Conservation (phyloP, 441 rosid genomes). For the Populus hybrid region DNA sequence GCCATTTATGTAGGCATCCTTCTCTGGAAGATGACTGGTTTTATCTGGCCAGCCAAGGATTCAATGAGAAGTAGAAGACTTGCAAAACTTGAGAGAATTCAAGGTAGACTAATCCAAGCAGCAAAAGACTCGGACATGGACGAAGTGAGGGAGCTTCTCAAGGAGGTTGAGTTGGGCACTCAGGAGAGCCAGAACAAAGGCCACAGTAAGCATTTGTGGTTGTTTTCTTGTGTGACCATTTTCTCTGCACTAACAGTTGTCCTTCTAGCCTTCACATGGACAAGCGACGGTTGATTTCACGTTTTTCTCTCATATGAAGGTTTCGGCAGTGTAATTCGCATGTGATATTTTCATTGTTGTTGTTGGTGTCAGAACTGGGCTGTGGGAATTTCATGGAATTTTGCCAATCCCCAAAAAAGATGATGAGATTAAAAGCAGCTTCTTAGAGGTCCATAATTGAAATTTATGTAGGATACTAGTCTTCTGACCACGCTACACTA, state of each 20-base stretch:
- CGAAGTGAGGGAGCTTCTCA: slow-evolving; percentile 64
- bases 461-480: not conserved
- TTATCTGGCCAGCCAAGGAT: slow-evolving; percentile 60
- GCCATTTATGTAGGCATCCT: slow-evolving; percentile 87
- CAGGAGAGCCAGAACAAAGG: slow-evolving; percentile 39
- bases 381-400: not conserved
- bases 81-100: slow-evolving; percentile 58
- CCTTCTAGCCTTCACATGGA: slow-evolving; percentile 66
- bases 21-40: slow-evolving; percentile 90
- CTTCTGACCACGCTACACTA: too few relatives aligned
- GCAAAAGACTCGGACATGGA: slow-evolving; percentile 90
- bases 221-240: slow-evolving; percentile 58
- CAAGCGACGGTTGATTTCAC: slow-evolving; percentile 59
- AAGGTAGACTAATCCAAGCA: slow-evolving; percentile 63
- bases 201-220: slow-evolving; percentile 42
- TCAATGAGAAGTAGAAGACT: slow-evolving; percentile 29
- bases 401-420: not conserved
- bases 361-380: not conserved
- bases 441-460: not conserved
- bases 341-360: not conserved
- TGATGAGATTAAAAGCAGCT: not conserved
- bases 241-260: slow-evolving; percentile 53
- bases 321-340: not conserved
- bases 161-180: slow-evolving; percentile 50
- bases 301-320: not conserved